phyloP scores from a whole-genome alignment of 805 yeast species.

The Candida cerambycidarum region DNA sequence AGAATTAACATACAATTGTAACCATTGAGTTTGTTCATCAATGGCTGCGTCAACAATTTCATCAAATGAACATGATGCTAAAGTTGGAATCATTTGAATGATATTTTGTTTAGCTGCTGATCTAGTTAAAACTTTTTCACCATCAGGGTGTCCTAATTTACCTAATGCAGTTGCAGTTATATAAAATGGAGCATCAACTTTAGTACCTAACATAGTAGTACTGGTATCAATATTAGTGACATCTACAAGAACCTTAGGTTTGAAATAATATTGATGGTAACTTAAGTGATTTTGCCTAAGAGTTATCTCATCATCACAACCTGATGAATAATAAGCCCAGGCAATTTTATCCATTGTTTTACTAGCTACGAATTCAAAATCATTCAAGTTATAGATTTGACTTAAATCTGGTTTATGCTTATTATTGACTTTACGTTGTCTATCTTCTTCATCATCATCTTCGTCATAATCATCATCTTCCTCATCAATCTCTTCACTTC shows the following conservation, averaged over 20 bases:
- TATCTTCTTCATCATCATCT: conserved; percentile 27
- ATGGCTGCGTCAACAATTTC: conserved; percentile 74
- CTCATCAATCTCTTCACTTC: conserved; percentile 24
- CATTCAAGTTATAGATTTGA: conserved; percentile 73
- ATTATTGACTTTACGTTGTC: conserved; percentile 23
- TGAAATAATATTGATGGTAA: conserved; percentile 83
- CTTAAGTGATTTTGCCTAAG: conserved; percentile 89
- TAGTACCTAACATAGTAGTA: conserved; percentile 74
- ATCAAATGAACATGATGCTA: conserved; percentile 85
- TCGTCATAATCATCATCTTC: conserved; percentile 45
- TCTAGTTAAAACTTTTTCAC: conserved; percentile 81
- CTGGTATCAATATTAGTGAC: conserved; percentile 70
- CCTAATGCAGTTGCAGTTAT: conserved; percentile 92
- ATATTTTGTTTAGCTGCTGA: conserved; percentile 71
- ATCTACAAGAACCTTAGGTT: conserved; percentile 79
- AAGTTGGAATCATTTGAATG: conserved; percentile 90
- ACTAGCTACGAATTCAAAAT: conserved; percentile 85
- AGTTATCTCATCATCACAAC: conserved; percentile 90
- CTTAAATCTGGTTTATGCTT: conserved; percentile 64
- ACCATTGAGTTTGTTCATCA: conserved; percentile 79
- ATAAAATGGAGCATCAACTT: conserved; percentile 76
- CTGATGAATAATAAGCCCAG: conserved; percentile 92
- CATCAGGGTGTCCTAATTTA: conserved; percentile 88
- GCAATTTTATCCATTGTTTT: conserved; percentile 71
- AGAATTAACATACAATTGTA: conserved; percentile 79